These are phyloP conservation scores for Yamadazyma philogaea DNA, from an alignment of 805 yeast genomes.

Conservation along the genomic window DNA sequence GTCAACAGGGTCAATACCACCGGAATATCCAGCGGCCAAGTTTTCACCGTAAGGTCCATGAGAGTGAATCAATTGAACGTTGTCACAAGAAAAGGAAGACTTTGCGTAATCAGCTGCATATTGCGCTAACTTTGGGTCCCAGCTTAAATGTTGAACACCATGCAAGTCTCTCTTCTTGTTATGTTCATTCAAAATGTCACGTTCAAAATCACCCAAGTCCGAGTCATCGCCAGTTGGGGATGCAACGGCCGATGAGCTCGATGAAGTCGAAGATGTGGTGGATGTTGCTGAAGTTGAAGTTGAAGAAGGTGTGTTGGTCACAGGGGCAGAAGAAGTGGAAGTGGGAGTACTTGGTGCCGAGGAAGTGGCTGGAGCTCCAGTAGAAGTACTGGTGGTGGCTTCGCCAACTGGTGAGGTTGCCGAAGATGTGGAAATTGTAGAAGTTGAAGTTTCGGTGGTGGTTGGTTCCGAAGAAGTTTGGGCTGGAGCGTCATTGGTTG, in stretches of 20 bases:
- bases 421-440: conserved; percentile 15
- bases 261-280: conserved; percentile 11
- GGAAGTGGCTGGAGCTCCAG: conserved; percentile 1
- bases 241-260: conserved; percentile 16
- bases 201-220: conserved; percentile 20
- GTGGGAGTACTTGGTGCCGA: conserved; percentile 14
- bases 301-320: conserved; percentile 14
- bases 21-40: conserved; percentile 65
- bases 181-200: conserved; percentile 33
- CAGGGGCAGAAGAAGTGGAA: conserved; percentile 8
- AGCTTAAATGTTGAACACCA: conserved; percentile 26
- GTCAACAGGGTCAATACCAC: conserved; percentile 56
- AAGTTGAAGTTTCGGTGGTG: conserved; percentile 5
- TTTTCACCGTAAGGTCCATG: conserved; percentile 73
- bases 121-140: conserved; percentile 33
- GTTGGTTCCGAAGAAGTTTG: conserved; percentile 11
- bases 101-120: conserved; percentile 49
- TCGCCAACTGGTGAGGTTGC: conserved; percentile 5
- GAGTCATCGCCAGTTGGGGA: conserved; percentile 15
- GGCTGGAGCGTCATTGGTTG: conserved; percentile 10
- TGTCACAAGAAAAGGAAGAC: conserved; percentile 48
- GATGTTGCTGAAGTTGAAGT: conserved; percentile 14
- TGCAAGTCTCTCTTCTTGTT: conserved; percentile 37
- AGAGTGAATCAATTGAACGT: conserved; percentile 62
- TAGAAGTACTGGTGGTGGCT: conserved; percentile 6